Base-by-base conservation (phyloP, 2,329 filamentous ascomycete genomes). In the Pestalotiopsis sp. region DNA sequence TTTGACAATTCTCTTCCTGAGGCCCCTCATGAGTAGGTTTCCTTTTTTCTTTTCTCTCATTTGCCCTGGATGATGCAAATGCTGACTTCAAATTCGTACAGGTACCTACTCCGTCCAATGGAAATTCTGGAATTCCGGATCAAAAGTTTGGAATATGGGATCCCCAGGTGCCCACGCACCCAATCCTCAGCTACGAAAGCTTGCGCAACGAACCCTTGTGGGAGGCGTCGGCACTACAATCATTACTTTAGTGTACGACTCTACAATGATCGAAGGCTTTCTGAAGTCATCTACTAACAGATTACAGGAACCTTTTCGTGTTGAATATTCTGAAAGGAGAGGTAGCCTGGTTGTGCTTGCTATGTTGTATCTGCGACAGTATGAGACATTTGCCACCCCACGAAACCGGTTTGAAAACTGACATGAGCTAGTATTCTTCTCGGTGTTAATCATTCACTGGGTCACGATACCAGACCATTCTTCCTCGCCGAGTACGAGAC, bases 351-450 rank as follows among this genome's bases (percentile, higher is more conserved):
- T 39, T 62, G 17, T 62, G 59, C 17, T 36, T 62, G 13, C 12
- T 62, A 36, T 62, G 59, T 20, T 62, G 59, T 39, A 62, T 20
- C n/a, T 36, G 31, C 31, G 59, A 39, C 31, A 62, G 59, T 62
- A 62, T 36, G 59, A 3, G 5, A 36, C 9, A 4, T 14, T 7
- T n/a, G 5, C 4, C 27, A 23, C 31, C n/a, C 9, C 27, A 36
- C 14, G 13, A 38, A 1, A 11, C 13, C 4, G 13, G 6, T 6
- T 13, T 13, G 13, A 13, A 17, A 17, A 12, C 31, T 62, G 38
- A 62, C 27, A 14, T 31, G 7, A 7, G 2, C 31, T n/a, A 39
- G 59, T 62, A 11, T 39, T 62, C 12, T 36, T 39, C 38, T 62
- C 59, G 4, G 59, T 36, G 27, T n/a, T 39, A 31, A 14, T 62